These are phyloP conservation scores for Trichothecium roseum DNA, from an alignment of 2,329 filamentous ascomycete species.

Conservation along the genomic window DNA sequence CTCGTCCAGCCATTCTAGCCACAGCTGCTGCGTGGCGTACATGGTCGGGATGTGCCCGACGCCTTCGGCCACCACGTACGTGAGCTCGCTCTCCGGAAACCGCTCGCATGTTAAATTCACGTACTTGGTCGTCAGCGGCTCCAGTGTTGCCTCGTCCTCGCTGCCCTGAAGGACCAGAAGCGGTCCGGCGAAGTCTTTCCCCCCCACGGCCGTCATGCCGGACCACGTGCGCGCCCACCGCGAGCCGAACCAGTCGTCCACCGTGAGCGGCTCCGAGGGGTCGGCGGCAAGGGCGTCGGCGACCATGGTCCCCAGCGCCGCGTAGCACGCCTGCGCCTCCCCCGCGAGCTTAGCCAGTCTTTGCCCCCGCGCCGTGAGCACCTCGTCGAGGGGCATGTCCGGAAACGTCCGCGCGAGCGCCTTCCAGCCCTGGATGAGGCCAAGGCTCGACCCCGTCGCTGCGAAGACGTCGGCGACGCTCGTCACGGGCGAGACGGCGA, in stretches of 20 bases:
- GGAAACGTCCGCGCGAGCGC: constrained; percentile 7
- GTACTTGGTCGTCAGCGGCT: constrained; percentile 5
- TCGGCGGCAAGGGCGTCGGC: constrained; percentile 1
- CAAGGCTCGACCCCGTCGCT: constrained; percentile 2
- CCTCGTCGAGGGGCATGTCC: constrained; percentile 7
- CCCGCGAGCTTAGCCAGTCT: constrained; percentile 6
- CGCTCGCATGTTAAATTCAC: constrained; percentile 11
- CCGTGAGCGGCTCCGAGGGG: constrained; percentile 1
- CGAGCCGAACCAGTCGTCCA: constrained; percentile 10
- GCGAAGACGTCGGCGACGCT: constrained; percentile 10
- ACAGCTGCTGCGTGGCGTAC: constrained; percentile 12
- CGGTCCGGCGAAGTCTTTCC: constrained; percentile 20
- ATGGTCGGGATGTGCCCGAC: constrained; percentile 9
- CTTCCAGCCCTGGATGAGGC: constrained; percentile 6
- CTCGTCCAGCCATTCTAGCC: constrained; percentile 14
- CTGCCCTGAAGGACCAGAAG: constrained; percentile 25
- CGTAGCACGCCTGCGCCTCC: constrained; percentile 8
- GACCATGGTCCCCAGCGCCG: constrained; percentile 4
- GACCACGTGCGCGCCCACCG: constrained; percentile 12
- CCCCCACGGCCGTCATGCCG: constrained; percentile 15
- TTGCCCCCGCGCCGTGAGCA: constrained; percentile 7
- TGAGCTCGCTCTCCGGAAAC: constrained; percentile 7
- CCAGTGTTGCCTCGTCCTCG: constrained; percentile 10
- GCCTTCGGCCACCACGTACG: constrained; percentile 10
- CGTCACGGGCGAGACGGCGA: constrained; percentile 19